Evolutionary conservation across 441 rosid genomes (phyloP), one percentile per base, ranked within the genome.

Genomic region (Codiaeum variegatum): DNA sequence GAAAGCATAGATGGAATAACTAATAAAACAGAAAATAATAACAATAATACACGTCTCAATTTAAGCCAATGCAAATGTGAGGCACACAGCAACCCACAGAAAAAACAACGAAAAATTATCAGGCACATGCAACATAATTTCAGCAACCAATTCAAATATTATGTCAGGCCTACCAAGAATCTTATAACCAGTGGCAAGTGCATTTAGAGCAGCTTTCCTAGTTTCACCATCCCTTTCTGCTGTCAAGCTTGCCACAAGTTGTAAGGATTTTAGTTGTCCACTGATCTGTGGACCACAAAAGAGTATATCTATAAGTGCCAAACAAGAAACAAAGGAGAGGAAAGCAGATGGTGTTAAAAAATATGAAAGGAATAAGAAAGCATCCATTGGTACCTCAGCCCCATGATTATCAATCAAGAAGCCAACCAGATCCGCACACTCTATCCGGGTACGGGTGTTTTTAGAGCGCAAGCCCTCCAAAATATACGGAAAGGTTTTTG

Each of bases 211-310:
- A 83, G 98, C 92, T 85, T 96, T 96, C 85, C 99, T 88, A 71
- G 86, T 88, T 86, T 96, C 98, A 73, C 99, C 99, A 84, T 96
- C 99, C 65, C 98, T 87, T 77, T 96, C 98, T 46, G 98, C 88
- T 1, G 98, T 96, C 88, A 96, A 88, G 90, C 91, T 96, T 72
- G 99, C 99, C 82, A 96, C 98, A 78, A 86, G 76, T 85, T 96
- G 97, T 82, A 96, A 76, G 68, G 93, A 88, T 77, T 92, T 96
- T 75, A 96, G 77, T 63, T 91, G 98, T 73, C 98, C 97, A 80
- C 84, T 88, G 65, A 96, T 84, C 99, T 96, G 97, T 79, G 62
- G 69, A 58, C 26, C 15, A 70, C 54, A 71, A 76, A 32, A 66
- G 21, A 61, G 11, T 62, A 61, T 4, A 42, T 66, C 73, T 26